phyloP scores from a whole-genome alignment of 345 rosid species.

The Geranium rotundifolium region DNA sequence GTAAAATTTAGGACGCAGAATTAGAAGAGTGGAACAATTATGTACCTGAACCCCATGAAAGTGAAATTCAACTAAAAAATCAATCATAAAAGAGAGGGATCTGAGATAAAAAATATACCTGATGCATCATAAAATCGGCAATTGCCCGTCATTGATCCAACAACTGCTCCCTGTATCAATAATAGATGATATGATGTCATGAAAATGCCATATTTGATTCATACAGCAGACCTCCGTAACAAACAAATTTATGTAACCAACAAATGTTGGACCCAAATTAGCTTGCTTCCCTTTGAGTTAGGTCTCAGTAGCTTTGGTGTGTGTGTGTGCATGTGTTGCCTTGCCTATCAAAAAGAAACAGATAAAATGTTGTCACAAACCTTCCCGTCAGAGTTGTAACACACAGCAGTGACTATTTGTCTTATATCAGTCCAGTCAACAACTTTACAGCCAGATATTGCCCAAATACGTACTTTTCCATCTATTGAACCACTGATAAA shows the following conservation, averaged over 20 bases:
- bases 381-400: constrained; percentile 79
- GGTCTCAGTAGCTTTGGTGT: not conserved
- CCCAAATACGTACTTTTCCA: constrained; percentile 75
- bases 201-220: not conserved
- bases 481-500: constrained; percentile 55
- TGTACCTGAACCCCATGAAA: not conserved
- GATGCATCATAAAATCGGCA: constrained; percentile 46
- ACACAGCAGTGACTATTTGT: constrained; percentile 70
- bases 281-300: no score
- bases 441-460: constrained; percentile 45
- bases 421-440: constrained; percentile 69
- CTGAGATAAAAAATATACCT: constrained; percentile 27
- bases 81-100: not conserved
- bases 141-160: constrained; percentile 61
- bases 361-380: constrained; percentile 19
- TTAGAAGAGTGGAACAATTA: not conserved
- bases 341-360: not conserved
- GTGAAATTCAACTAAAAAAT: not conserved
- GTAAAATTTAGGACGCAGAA: not conserved
- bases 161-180: constrained; percentile 43
- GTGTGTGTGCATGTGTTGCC: not conserved
- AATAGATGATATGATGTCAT: not conserved
- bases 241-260: not conserved
- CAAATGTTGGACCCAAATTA: not conserved
- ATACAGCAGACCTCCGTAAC: not conserved